phyloP scores from a whole-genome alignment of 192 early-diverging fungal species.

The Linderina pennispora region DNA sequence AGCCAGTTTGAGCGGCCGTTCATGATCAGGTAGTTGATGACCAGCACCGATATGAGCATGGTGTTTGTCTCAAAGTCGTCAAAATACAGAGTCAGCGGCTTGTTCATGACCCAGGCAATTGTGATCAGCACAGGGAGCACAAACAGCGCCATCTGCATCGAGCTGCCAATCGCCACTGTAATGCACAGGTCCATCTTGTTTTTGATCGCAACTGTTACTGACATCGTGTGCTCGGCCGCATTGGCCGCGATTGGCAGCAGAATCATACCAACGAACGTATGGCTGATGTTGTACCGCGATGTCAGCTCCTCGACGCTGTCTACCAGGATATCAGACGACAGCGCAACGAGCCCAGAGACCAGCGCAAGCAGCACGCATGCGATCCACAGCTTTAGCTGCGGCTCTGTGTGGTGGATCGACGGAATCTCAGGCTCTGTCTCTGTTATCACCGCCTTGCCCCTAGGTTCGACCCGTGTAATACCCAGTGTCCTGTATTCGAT shows the following conservation, averaged over 20 bases:
- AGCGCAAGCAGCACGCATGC: constrained; percentile 53
- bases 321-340: constrained; percentile 78
- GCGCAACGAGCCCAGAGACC: constrained; percentile 62
- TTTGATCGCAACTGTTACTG: constrained; percentile 76
- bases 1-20: constrained; percentile 92
- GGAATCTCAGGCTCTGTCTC: background rate
- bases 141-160: constrained; percentile 83
- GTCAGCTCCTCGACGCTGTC: constrained; percentile 53
- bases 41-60: constrained; percentile 80
- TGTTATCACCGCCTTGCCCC: background rate
- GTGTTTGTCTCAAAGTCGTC: constrained; percentile 78
- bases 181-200: constrained; percentile 85
- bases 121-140: constrained; percentile 68
- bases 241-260: constrained; percentile 88
- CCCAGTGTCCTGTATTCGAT: background rate
- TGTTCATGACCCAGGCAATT: constrained; percentile 71
- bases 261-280: constrained; percentile 90
- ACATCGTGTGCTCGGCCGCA: constrained; percentile 79
- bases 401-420: constrained; percentile 26
- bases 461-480: background rate
- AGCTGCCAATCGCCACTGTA: constrained; percentile 71
- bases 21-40: constrained; percentile 71
- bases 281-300: constrained; percentile 55
- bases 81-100: constrained; percentile 75
- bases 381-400: constrained; percentile 52